Base-by-base conservation (phyloP, 345 rosid genomes). In the Hevea brasiliensis region DNA sequence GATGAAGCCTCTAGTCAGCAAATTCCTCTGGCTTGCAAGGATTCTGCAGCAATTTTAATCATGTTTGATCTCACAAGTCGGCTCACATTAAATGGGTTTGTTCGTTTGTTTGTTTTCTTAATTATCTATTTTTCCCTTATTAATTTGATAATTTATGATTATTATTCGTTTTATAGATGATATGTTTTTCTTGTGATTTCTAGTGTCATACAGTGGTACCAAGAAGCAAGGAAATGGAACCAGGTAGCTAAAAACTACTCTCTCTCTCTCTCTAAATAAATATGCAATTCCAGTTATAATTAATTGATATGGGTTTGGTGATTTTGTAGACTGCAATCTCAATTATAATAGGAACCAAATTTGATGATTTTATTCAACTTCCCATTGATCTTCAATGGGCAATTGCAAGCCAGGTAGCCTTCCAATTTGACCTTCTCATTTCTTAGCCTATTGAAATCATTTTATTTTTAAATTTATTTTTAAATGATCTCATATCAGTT, bases 51-150 rank as follows among this genome's bases (percentile, higher is more conserved):
- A 7, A 90, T 92, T 74, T 76, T 90, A 57, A 85, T 92, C 77
- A 89, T 94, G 98, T 94, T 92, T 74, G 97, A 94, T 81, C 85
- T 92, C 27, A 92, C 98, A 1, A 92, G 98, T 77, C 88, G 98
- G 42, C 82, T 94, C 68, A 91, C 96, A 0, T 77, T 92, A 68
- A 87, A 85, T 60, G 82, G 87, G 97, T 91, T 47, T 61, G 64
- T 32, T 47, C 57, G 64, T 32, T 32, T 32, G 37, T 50, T 50
- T 18, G 15, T 17, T 26, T 21, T 65, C 24, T 67, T 40, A 44
- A 47, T 59, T 37, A 21, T 61, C 40, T 18, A 20, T 21, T 12
- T 32, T 1, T 51, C 23, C 24, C 10, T 41, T 29, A 40, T 62
- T 15, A 15, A 37, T 55, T 26, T 10, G 53, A 23, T 4, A 44